These are phyloP conservation scores for Penicillium palitans DNA, from an alignment of 2,329 filamentous ascomycete genomes.

Conservation along the genomic window DNA sequence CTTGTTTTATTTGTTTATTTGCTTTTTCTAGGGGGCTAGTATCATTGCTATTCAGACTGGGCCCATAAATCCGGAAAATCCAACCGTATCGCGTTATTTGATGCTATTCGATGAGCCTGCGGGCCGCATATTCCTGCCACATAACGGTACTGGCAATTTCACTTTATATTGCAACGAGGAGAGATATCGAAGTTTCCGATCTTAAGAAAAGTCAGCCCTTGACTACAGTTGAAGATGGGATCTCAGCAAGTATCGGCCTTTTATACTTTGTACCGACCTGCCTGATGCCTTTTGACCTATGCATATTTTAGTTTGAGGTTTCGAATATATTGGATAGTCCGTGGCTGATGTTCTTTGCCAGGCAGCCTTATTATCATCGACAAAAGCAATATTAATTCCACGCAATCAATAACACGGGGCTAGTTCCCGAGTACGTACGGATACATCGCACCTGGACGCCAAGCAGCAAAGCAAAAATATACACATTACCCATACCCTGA, in stretches of 20 bases:
- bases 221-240: neutral
- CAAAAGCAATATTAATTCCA: conserved; percentile 2
- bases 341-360: neutral
- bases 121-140: neutral
- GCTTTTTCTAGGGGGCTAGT: neutral
- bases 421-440: neutral
- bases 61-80: neutral
- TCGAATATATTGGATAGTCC: neutral
- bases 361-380: neutral
- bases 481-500: neutral
- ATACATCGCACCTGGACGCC: neutral
- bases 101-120: neutral
- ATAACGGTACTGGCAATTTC: neutral
- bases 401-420: neutral
- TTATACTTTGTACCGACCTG: neutral
- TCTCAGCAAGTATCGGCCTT: neutral
- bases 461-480: neutral
- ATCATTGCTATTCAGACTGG: neutral
- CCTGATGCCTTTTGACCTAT: neutral
- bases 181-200: neutral
- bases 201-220: neutral
- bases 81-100: neutral
- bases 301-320: neutral
- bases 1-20: neutral
- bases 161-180: neutral